Evolutionary conservation across 371 early-diverging fungal genomes (phyloP), one percentile per base, ranked within the genome.

Genomic region (Nematocida homosporus): DNA sequence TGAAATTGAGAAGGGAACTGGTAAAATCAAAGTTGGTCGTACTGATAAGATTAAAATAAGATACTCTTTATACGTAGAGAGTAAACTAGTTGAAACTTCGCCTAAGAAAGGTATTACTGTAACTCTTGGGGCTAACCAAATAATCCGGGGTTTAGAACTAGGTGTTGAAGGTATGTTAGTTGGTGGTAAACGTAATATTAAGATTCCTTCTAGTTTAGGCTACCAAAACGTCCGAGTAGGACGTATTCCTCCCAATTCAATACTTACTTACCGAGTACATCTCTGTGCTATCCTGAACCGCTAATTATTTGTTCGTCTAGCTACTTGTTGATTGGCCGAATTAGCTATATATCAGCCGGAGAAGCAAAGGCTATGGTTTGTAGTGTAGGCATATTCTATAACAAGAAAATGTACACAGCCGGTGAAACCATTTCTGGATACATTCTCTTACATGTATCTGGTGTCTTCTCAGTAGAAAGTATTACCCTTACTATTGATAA

Each of bases 151-250:
- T 16, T 89, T 90, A 90, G 91, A 91, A 66, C 85, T 88, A 79
- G 92, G 91, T 38, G 81, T 92, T 66, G 61, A 85, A 44, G 87
- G 87, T 56, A 92, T 92, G 92, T 90, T 90, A 44, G 81, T 89
- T 65, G 91, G 92, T 42, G 90, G 90, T 81, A 88, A 90, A 84
- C 86, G 91, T 55, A 87, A 85, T 78, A 81, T 92, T 68, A 86
- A 85, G n/a, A 90, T 91, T 63, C 91, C 91, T 29, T 84, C 90
- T 52, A 72, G 82, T 37, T 67, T 89, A 68, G 90, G 83, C 16
- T 87, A 87, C 72, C 86, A 86, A 29, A 83, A 80, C 56, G 61
- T 81, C n/a, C 82, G 86, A n/a, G 81, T 83, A 34, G 86, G 86
- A 3, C 50, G 38, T 18, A 86, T 87, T 65, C 86, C 86, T 13